These are phyloP conservation scores for Sungouiozyma ichnusensis DNA, from an alignment of 805 yeast genomes.

Conservation along the genomic window DNA sequence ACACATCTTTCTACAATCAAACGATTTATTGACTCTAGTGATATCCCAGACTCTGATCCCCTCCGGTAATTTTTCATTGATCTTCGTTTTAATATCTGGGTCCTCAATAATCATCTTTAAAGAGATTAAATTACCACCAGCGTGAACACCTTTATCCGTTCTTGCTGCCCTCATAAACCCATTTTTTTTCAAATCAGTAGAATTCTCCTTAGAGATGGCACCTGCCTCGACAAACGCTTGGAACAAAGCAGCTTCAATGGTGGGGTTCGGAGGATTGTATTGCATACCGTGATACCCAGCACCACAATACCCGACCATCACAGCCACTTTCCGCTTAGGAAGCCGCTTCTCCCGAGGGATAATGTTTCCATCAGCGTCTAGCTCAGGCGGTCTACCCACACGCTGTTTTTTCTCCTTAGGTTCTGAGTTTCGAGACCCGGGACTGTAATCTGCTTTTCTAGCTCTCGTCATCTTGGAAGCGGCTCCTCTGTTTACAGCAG, in stretches of 20 bases:
- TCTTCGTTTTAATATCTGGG: slow-evolving; percentile 56
- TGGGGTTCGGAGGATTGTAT: slow-evolving; percentile 73
- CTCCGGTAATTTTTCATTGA: slow-evolving; percentile 69
- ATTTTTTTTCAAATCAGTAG: slow-evolving; percentile 77
- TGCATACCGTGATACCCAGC: slow-evolving; percentile 97
- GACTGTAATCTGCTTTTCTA: slow-evolving; percentile 20
- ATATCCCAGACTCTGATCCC: slow-evolving; percentile 91
- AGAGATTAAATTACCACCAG: slow-evolving; percentile 88
- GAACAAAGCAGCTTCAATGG: slow-evolving; percentile 85
- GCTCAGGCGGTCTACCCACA: slow-evolving; percentile 11
- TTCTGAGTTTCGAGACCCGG: slow-evolving; percentile 7
- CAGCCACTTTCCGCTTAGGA: slow-evolving; percentile 87
- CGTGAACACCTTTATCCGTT: slow-evolving; percentile 95
- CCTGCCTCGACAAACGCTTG: slow-evolving; percentile 78
- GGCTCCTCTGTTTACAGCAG: slow-evolving; percentile 34
- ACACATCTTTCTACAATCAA: slow-evolving; percentile 93
- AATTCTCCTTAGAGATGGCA: slow-evolving; percentile 76
- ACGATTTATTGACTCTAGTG: slow-evolving; percentile 77
- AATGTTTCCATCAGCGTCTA: slow-evolving; percentile 55
- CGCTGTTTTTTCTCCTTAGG: slow-evolving; percentile 19
- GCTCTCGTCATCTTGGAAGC: slow-evolving; percentile 28
- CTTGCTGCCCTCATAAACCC: slow-evolving; percentile 83
- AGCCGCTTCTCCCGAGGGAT: slow-evolving; percentile 46
- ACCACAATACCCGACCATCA: slow-evolving; percentile 89
- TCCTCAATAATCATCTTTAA: slow-evolving; percentile 56